Evolutionary conservation across 768 basidiomycete species (phyloP), one percentile per base, ranked within the genome.

Genomic region (Mycena pura): DNA sequence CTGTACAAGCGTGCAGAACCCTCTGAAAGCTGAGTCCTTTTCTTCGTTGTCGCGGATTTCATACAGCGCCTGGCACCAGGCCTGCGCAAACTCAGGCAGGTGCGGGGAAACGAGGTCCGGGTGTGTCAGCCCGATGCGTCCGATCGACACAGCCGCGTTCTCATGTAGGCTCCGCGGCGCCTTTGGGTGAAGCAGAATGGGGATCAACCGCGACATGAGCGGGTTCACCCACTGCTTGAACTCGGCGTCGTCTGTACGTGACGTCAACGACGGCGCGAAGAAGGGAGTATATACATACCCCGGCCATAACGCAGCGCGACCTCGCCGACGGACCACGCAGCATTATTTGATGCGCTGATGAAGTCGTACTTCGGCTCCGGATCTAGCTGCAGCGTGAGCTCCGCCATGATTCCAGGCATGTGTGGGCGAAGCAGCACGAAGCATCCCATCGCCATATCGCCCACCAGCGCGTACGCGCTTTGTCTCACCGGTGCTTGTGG

Each of bases 21-120:
- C 97, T 57, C 96, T 85, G 87, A 99, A 99, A 6, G 97, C 97
- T 21, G 95, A 98, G 70, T 98, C 97, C 78, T 99, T 99, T 81
- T 99, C 97, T 69, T 99, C 96, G 70, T 99, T 99, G 70, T 99
- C 97, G 64, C 97, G 90, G 74, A 99, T 99, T 76, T 99, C 97
- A 72, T 95, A 95, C 53, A 99, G 78, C 7, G 96, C 95, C 69
- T 93, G 92, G 75, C 96, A 97, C 97, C 97, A 99, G 14, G 92
- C 88, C 73, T 93, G 92, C 5, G 95, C 95, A 75, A 99, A 99
- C 66, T 91, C 90, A 0, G 87, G 84, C 27, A 98, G 78, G 70
- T 95, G 89, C 22, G 95, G 95, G 11, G 96, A 95, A 46, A 99
- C 94, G 21, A 93, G 75, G 19, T 78, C 74, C 0, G 97, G 97